phyloP scores from a whole-genome alignment of 768 basidiomycete species.

The Cystofilobasidium macerans region DNA sequence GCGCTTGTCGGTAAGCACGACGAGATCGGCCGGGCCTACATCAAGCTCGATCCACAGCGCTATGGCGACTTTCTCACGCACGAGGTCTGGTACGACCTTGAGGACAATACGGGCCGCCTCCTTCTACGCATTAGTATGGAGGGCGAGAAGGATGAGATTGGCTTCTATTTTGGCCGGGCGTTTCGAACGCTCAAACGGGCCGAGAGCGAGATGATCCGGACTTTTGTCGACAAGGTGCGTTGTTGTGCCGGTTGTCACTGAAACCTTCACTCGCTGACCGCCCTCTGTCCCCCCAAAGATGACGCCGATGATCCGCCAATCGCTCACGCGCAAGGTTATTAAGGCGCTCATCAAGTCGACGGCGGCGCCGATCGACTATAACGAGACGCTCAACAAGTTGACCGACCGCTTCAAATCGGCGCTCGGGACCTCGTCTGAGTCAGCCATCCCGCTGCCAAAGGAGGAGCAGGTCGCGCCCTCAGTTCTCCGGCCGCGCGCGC shows the following conservation, averaged over 20 bases:
- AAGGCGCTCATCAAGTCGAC: slow-evolving; percentile 62
- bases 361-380: slow-evolving; percentile 25
- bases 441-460: slow-evolving; percentile 23
- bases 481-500: slow-evolving; percentile 29
- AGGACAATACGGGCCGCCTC: slow-evolving; percentile 62
- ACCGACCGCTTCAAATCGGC: slow-evolving; percentile 27
- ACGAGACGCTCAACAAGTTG: slow-evolving; percentile 27
- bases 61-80: slow-evolving; percentile 82
- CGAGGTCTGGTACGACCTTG: slow-evolving; percentile 84
- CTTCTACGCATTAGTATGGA: slow-evolving; percentile 91
- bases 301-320: slow-evolving; percentile 82
- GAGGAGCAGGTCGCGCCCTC: slow-evolving; percentile 14
- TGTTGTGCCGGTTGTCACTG: neutral
- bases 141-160: slow-evolving; percentile 94
- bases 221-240: slow-evolving; percentile 89
- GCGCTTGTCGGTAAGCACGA: slow-evolving; percentile 86
- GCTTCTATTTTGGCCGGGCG: slow-evolving; percentile 91
- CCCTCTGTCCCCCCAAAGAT: slow-evolving; percentile 48
- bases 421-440: slow-evolving; percentile 17
- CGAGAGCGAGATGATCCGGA: slow-evolving; percentile 87
- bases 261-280: neutral
- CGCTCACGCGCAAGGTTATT: slow-evolving; percentile 62
- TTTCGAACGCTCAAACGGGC: slow-evolving; percentile 88
- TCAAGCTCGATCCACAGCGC: slow-evolving; percentile 78
- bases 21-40: slow-evolving; percentile 69